Base-by-base conservation (phyloP, 192 early-diverging fungal species). In the Pilaira anomala region DNA sequence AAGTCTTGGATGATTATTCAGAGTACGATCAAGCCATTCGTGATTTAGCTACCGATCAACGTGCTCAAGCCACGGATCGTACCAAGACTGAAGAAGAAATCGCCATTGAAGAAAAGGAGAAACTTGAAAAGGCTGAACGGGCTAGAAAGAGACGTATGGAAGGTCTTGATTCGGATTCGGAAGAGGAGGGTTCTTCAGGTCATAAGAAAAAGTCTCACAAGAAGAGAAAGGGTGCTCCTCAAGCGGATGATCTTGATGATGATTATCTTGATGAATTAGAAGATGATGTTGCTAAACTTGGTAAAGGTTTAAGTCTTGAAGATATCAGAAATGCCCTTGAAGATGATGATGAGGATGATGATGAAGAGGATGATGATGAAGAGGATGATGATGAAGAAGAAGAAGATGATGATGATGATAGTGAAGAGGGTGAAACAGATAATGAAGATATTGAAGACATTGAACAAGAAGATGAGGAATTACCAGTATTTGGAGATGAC, bases 11-110 rank as follows among this genome's bases (percentile, higher is more conserved):
- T 4, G 77, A 72, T 21, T 84, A 89, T 58, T 80, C 83, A 33
- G 83, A 88, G 48, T 99, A 97, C 69, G 95, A 99, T 69, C 77
- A 72, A 48, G 81, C 86, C 36, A 84, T 99, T 36, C 81, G 87
- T 9, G 89, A 94, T 60, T 76, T 99, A 36, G 87, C 83, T 4
- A 85, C 81, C 66, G 96, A 99, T 40, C 82, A 85, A 70, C 88
- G 94, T 22, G 93, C 90, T 0, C 80, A 80, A 55, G 93, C 96
- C 16, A 86, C 92, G 54, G 94, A 99, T 72, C 86, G 97, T 13
- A 68, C 89, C 18, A 97, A 97, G 80, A 94, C 93, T 7, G 96
- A 96, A 69, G 93, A 95, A 61, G 97, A 99, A 76, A 71, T 85
- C 60, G 93, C 91, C 11, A 62, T 86, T 30, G 94, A 94, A 63